Conservation (phyloP, 108 stramenopile genomes). For the Nitzschia putrida region DNA sequence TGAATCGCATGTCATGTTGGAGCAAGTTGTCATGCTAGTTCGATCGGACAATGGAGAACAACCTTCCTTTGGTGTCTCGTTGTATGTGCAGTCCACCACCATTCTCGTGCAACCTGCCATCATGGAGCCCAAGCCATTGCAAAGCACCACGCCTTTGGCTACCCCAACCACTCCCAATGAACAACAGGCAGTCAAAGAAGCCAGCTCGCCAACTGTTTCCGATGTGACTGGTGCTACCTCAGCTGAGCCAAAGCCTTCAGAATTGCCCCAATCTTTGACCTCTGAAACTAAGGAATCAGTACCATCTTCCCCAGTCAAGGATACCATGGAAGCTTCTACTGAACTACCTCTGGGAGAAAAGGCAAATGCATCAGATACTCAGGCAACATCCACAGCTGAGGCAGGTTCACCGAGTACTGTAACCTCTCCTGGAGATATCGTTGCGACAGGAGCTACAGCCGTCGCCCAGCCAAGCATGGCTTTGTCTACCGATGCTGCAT, state of each 20-base stretch:
- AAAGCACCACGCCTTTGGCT: not conserved
- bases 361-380: not conserved
- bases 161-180: not conserved
- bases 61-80: constrained; percentile 56
- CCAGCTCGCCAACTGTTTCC: too few species aligned
- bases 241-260: not conserved
- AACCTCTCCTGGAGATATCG: too few species aligned
- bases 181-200: not conserved
- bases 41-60: constrained; percentile 26
- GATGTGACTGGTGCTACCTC: not conserved
- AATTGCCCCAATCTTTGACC: not conserved
- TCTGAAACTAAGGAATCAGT: not conserved
- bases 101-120: constrained; percentile 34
- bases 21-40: constrained; percentile 32
- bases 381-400: too few species aligned
- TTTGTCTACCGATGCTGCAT: not conserved
- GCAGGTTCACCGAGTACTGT: too few species aligned
- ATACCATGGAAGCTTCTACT: not conserved
- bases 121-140: not conserved
- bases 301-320: not conserved
- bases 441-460: not conserved
- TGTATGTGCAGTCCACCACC: constrained; percentile 44
- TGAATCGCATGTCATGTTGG: constrained; percentile 11
- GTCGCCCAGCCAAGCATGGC: not conserved
- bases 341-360: not conserved